A percentile compares a stretch with the other conserved stretches of the same genome.
phyloP scores from a whole-genome alignment of 768 basidiomycete genomes.

The Termitomyces eurrhizus region DNA sequence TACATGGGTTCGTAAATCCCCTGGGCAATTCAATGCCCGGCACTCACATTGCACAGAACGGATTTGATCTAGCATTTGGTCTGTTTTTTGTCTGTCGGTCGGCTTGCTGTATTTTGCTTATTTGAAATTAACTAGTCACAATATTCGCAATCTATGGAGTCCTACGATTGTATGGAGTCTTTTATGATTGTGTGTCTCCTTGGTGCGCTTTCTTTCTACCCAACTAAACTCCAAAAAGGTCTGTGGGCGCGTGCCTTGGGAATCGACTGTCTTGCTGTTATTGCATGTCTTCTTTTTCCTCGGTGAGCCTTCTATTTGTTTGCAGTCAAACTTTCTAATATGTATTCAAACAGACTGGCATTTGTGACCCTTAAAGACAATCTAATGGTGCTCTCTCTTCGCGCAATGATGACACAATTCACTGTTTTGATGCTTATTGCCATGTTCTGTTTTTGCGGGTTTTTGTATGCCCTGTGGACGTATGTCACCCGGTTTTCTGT shows the following conservation, averaged over 20 bases:
- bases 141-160: slow-evolving; percentile 72
- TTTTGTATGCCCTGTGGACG: slow-evolving; percentile 93
- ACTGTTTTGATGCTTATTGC: slow-evolving; percentile 79
- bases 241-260: slow-evolving; percentile 67
- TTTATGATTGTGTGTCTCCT: slow-evolving; percentile 49
- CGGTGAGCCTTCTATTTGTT: slow-evolving; percentile 38
- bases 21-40: background rate
- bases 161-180: slow-evolving; percentile 79
- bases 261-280: slow-evolving; percentile 81
- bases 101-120: background rate
- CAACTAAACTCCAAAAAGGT: slow-evolving; percentile 31
- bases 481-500: slow-evolving; percentile 36
- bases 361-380: slow-evolving; percentile 87
- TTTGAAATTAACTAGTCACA: slow-evolving; percentile 48
- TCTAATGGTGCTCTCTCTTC: slow-evolving; percentile 74
- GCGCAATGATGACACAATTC: slow-evolving; percentile 94
- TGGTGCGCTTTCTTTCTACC: background rate
- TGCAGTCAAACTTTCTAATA: slow-evolving; percentile 1
- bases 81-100: slow-evolving; percentile 13
- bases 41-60: slow-evolving; percentile 50
- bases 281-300: slow-evolving; percentile 89
- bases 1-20: slow-evolving; percentile 58
- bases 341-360: slow-evolving; percentile 54
- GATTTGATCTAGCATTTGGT: slow-evolving; percentile 92
- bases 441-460: slow-evolving; percentile 88